Percentiles rank a stretch among this genome's conserved stretches.
Evolutionary conservation across 2,329 filamentous ascomycete species (phyloP).

Genomic region (Cryphonectria naterciae): DNA sequence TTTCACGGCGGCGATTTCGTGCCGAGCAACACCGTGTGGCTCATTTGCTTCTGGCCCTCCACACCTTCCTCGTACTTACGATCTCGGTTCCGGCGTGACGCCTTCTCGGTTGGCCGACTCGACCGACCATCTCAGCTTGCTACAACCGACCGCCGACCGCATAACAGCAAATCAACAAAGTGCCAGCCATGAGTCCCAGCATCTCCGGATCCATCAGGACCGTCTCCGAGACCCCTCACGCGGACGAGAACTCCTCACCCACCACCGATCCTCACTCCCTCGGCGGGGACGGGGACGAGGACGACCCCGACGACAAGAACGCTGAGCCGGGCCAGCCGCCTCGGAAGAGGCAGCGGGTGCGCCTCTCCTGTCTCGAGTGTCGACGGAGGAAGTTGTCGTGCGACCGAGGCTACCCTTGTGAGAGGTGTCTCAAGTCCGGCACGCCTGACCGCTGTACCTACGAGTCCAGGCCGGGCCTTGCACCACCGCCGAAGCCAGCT

Average conservation of each 20-base stretch:
- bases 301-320: slow-evolving; percentile 37
- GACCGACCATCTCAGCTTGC: slow-evolving; percentile 17
- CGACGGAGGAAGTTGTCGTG: slow-evolving; percentile 64
- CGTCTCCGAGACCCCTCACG: slow-evolving; percentile 20
- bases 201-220: slow-evolving; percentile 25
- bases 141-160: not conserved
- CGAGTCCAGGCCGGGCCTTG: slow-evolving; percentile 51
- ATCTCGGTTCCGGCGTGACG: slow-evolving; percentile 28
- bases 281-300: slow-evolving; percentile 29
- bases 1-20: slow-evolving; percentile 2
- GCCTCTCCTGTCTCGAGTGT: slow-evolving; percentile 64
- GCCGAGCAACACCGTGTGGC: slow-evolving; percentile 23
- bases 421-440: slow-evolving; percentile 65
- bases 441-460: slow-evolving; percentile 64
- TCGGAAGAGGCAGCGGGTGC: slow-evolving; percentile 62
- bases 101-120: slow-evolving; percentile 24
- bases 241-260: slow-evolving; percentile 25
- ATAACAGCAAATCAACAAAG: not conserved
- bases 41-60: slow-evolving; percentile 4
- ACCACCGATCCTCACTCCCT: slow-evolving; percentile 24
- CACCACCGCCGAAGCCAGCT: slow-evolving; percentile 48
- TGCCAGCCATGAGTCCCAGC: slow-evolving; percentile 18
- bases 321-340: slow-evolving; percentile 42
- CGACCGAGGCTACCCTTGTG: slow-evolving; percentile 64
- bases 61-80: slow-evolving; percentile 25